Evolutionary conservation across 257 asterid genomes (phyloP), one percentile per base, ranked within the genome.

Genomic region (Gardenia jasminoides): DNA sequence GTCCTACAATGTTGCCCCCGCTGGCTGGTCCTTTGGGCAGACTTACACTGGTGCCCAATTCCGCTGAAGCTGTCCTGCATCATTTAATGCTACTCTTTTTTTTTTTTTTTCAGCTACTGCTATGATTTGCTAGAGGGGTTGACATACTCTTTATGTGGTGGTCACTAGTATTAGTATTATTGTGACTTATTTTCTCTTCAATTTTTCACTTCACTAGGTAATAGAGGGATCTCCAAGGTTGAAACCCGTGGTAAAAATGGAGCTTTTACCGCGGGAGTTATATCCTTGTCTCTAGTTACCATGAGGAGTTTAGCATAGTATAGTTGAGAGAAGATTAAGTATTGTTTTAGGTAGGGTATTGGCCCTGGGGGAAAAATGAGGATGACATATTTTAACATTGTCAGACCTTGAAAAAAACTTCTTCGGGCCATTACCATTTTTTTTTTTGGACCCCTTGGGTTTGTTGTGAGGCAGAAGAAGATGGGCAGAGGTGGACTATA

Each of bases 21-120:
- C 93, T 10, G 61, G 91, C 0, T 94, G 98, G 98, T 91, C 95
- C 56, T 94, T 85, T 44, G 98, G 98, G 28, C 97, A 94, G 85
- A 94, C 98, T 19, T 94, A 80, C 50, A 44, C 93, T 72, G 98
- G 98, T 22, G 95, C 92, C 39, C 97, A 92, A 46, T 94, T 94
- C 84, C 90, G 78, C 77, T 90, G 81, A 82, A 28, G 20, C 39
- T 15, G 3, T 8, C 39, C 76, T 41, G 71, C 6, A 11, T 52
- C 28, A 22, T n/a, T 74, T 19, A 52, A 6, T 77, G 22, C 26
- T 31, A 13, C 13, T 52, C 31, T 6, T 48, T 36, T 36, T 36
- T 1, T 36, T 36, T 36, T 36, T 30, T 24, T 68, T 67, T 59
- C 6, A 11, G 3, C 10, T 52, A 44, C 43, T 28, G 26, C 56